Conservation (phyloP, 2,329 filamentous ascomycete genomes). For the Knufia petricola region DNA sequence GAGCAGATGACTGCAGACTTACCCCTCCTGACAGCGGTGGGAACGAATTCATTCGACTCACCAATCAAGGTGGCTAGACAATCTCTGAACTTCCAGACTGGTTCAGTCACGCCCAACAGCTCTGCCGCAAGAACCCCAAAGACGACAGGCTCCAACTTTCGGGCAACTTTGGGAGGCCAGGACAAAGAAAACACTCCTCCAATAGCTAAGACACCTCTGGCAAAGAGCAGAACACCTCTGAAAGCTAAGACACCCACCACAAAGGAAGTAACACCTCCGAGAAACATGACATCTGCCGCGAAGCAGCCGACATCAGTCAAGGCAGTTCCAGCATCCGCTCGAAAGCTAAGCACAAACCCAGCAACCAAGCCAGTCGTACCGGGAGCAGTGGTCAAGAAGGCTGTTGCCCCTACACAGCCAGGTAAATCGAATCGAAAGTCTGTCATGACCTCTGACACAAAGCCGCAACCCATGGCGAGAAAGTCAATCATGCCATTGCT, state of each 20-base stretch:
- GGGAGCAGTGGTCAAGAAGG: neutral
- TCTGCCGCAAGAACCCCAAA: conserved; percentile 2
- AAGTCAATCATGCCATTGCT: neutral
- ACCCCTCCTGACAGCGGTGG: conserved; percentile 21
- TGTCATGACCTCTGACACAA: neutral
- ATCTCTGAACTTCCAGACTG: conserved; percentile 8
- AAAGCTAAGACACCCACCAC: conserved; percentile 1
- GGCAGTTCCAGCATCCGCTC: neutral
- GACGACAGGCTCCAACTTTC: neutral
- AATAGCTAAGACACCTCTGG: conserved; percentile 1
- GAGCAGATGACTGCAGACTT: conserved; percentile 37
- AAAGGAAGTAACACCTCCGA: neutral
- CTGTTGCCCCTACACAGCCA: neutral
- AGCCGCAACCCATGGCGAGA: neutral
- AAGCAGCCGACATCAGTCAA: conserved; percentile 1
- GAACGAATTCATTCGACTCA: conserved; percentile 22
- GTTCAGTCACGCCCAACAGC: conserved; percentile 5
- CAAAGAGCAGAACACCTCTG: neutral
- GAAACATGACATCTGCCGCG: conserved; percentile 1
- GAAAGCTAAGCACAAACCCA: neutral
- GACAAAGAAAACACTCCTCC: conserved; percentile 9
- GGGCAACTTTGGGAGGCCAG: neutral
- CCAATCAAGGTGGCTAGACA: conserved; percentile 12
- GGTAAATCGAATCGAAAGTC: neutral
- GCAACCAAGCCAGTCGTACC: neutral